Evolutionary conservation across 805 yeast species (phyloP), one percentile per base, ranked within the genome.

Genomic region (Saccharomycopsis fermentans): DNA sequence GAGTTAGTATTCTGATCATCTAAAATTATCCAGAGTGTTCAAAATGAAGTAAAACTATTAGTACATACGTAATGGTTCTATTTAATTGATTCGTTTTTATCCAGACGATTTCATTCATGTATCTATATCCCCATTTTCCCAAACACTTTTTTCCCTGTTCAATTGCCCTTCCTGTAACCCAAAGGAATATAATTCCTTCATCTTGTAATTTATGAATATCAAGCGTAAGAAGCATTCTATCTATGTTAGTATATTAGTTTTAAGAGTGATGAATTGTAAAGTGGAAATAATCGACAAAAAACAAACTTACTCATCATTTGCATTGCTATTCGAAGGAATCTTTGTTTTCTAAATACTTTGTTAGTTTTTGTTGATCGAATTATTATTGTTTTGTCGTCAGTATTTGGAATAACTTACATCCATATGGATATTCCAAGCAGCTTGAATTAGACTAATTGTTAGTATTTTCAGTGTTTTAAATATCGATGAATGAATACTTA

Each of bases 351-450:
- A 24, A 11, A 43, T n/a, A 43, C 24, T 11, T 21, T 21, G 50
- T 43, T 43, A 43, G 29, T 43, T 21, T 6, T 32, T 32, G 35
- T 5, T 12, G 17, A 27, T 17, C 8, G 16, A 50, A n/a, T n/a
- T n/a, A n/a, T n/a, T n/a, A n/a, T 27, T 50, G 11, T 4, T 8
- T 6, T n/a, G 2, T 39, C 8, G 24, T 39, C 24, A 4, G 3
- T 29, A 29, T 16, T 16, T 5, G 8, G 12, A 21, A 14, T 12
- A 21, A 65, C 65, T 55, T 39, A 73, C 67, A 58, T 87, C 86
- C 91, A 88, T 90, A 71, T 91, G 97, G 63, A 91, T 91, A 63
- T 90, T 91, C 98, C 98, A 91, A 6, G 97, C 94, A 2, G 97
- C 54, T 43, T 32, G 12, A 32, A 11, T 47, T 32, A 29, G n/a